These are phyloP conservation scores for Heritiera littoralis DNA, from an alignment of 345 rosid genomes.

Conservation along the genomic window DNA sequence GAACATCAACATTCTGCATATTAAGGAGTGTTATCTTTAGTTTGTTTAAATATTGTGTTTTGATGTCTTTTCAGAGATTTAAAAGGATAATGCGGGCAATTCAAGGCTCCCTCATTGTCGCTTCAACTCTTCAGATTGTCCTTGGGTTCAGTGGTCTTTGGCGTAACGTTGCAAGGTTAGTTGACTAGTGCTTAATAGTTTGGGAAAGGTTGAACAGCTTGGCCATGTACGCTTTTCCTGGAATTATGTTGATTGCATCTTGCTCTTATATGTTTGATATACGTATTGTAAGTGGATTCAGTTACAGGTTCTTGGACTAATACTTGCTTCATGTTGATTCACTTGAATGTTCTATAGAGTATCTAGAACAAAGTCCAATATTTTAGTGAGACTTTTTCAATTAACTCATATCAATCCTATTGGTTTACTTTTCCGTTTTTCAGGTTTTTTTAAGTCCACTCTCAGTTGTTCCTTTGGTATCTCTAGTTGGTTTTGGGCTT, in stretches of 20 bases:
- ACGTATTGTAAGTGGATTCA: constrained; percentile 9
- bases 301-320: not conserved
- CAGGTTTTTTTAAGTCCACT: constrained; percentile 97
- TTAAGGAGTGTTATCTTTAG: not conserved
- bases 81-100: constrained; percentile 83
- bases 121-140: constrained; percentile 93
- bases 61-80: constrained; percentile 60
- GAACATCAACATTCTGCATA: not conserved
- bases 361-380: not conserved
- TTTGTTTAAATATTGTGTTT: constrained; percentile 3
- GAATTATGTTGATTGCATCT: not conserved
- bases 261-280: not conserved
- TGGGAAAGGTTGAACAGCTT: constrained; percentile 4
- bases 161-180: constrained; percentile 89
- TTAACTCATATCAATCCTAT: not conserved
- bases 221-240: not conserved
- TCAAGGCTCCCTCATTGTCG: constrained; percentile 93
- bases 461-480: constrained; percentile 86
- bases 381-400: not conserved
- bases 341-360: not conserved
- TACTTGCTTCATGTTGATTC: constrained; percentile 7
- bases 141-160: constrained; percentile 99
- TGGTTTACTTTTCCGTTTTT: constrained; percentile 17
- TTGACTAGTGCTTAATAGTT: constrained; percentile 20
- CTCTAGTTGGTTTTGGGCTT: constrained; percentile 88